Evolutionary conservation across 2,329 filamentous ascomycete species (phyloP), one percentile per base, ranked within the genome.

Genomic region (Pyrenophora tritici-repentis): DNA sequence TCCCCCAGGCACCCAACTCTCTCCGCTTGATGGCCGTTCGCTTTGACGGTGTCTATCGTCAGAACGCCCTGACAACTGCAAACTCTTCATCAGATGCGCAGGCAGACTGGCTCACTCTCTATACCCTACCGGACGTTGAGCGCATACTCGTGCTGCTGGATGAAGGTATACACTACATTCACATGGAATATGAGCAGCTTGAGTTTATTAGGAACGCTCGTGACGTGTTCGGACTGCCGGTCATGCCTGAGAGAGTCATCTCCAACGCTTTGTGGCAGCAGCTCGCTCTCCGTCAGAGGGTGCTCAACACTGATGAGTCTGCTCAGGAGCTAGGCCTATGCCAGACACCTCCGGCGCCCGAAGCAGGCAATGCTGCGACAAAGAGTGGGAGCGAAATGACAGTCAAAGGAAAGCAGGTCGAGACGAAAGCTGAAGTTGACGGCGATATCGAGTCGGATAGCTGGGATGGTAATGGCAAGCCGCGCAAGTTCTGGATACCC

Each of bases 111-210:
- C 67, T 82, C 24, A 68, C 75, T 5, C 68, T 82, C 3, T 84
- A 84, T 63, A 82, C 80, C 0, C 73, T 78, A 36, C 75, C 78
- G 0, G 82, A 84, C 35, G 75, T 84, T 36, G 80, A 81, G 57
- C 81, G 81, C 8, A 69, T 85, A 4, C 68, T 83, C 6, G 81
- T 83, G 0, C 68, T 85, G 2, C 69, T 85, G 3, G 81, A 85
- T 50, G 80, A 83, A 67, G 82, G 82, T 0, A 83, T 85, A 7
- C 81, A 84, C 61, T 85, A 84, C 66, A 75, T 83, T 3, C 82
- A 85, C 62, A 76, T 85, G 59, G 78, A 81, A 31, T 84, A 83
- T 53, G 82, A 84, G 57, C 81, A 83, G 53, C 67, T 85, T 7
- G 80, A 84, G 53, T 80, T 78, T 57, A 83, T 84, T 47, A 75